Evolutionary conservation across 352 stramenopile genomes (phyloP).

Genomic region (Phytophthora cajani): DNA sequence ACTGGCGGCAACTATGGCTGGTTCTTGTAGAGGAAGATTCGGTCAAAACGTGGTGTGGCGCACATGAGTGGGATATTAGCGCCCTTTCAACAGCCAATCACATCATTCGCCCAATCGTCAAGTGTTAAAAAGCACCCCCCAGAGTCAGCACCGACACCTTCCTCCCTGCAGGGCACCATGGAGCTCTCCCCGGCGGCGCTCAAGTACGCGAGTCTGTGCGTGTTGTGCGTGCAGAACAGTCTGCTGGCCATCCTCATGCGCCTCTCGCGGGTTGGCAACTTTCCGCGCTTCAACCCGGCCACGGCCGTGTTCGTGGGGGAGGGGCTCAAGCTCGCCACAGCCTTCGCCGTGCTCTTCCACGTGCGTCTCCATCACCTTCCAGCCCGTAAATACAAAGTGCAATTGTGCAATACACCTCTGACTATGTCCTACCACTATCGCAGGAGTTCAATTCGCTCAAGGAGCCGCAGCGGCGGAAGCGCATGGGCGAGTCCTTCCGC

Average conservation of each 20-base stretch:
- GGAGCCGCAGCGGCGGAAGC: slow-evolving; percentile 33
- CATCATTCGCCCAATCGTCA: neutral
- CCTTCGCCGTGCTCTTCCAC: slow-evolving; percentile 51
- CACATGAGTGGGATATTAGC: neutral
- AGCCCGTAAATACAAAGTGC: neutral
- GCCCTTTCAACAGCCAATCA: neutral
- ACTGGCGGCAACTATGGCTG: neutral
- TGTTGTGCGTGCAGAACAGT: slow-evolving; percentile 87
- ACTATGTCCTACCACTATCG: slow-evolving; percentile 9
- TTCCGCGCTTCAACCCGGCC: slow-evolving; percentile 73
- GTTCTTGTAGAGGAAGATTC: slow-evolving; percentile 1
- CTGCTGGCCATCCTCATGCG: slow-evolving; percentile 82
- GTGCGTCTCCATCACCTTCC: slow-evolving; percentile 23
- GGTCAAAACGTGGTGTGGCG: neutral
- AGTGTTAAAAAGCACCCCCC: neutral
- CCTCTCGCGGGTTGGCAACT: slow-evolving; percentile 76
- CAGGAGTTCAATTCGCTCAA: slow-evolving; percentile 38
- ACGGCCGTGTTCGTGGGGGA: slow-evolving; percentile 81
- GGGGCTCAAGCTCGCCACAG: slow-evolving; percentile 70
- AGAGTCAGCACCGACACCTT: neutral
- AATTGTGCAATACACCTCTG: neutral
- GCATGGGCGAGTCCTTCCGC: slow-evolving; percentile 33
- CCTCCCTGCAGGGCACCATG: slow-evolving; percentile 18
- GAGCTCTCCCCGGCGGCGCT: slow-evolving; percentile 50
- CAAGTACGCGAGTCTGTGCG: slow-evolving; percentile 79